These are phyloP conservation scores for Phytophthora sp. DNA, from an alignment of 352 stramenopile species.

Conservation along the genomic window DNA sequence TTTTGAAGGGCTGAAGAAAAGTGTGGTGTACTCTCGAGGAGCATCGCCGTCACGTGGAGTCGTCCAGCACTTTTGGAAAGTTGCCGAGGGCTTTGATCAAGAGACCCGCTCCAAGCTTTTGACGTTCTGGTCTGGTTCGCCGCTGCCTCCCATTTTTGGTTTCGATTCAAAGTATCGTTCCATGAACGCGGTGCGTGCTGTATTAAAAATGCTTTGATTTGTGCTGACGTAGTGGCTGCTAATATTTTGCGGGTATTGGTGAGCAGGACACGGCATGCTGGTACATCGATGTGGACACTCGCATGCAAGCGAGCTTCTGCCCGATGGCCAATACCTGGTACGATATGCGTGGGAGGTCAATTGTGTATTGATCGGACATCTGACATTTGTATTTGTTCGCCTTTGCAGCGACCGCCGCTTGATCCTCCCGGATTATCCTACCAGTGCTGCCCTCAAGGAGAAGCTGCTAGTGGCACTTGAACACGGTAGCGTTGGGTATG, in stretches of 20 bases:
- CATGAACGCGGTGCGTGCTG: constrained; percentile 54
- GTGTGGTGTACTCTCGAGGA: constrained; percentile 63
- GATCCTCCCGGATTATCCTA: constrained; percentile 72
- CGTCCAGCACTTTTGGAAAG: constrained; percentile 66
- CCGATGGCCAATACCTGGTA: constrained; percentile 84
- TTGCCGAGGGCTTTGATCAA: constrained; percentile 70
- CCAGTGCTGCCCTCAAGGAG: constrained; percentile 51
- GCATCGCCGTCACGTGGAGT: constrained; percentile 47
- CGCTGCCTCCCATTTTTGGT: constrained; percentile 72
- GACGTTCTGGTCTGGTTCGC: constrained; percentile 81
- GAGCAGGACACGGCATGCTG: constrained; percentile 62
- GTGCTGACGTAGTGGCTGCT: constrained; percentile 1
- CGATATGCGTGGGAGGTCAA: too few species aligned
- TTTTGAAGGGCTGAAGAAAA: constrained; percentile 53
- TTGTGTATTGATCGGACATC: background rate
- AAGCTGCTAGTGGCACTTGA: constrained; percentile 70
- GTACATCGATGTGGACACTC: constrained; percentile 73
- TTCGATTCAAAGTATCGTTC: constrained; percentile 64
- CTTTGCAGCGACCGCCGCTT: constrained; percentile 64
- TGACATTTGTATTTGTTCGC: constrained; percentile 16
- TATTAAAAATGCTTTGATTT: background rate
- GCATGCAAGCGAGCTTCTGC: constrained; percentile 50
- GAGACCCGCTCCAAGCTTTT: constrained; percentile 55
- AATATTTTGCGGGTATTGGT: constrained; percentile 1
- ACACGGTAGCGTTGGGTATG: constrained; percentile 72